These are phyloP conservation scores for Ophiostoma australiae DNA, from an alignment of 2,329 filamentous ascomycete genomes.

Conservation along the genomic window DNA sequence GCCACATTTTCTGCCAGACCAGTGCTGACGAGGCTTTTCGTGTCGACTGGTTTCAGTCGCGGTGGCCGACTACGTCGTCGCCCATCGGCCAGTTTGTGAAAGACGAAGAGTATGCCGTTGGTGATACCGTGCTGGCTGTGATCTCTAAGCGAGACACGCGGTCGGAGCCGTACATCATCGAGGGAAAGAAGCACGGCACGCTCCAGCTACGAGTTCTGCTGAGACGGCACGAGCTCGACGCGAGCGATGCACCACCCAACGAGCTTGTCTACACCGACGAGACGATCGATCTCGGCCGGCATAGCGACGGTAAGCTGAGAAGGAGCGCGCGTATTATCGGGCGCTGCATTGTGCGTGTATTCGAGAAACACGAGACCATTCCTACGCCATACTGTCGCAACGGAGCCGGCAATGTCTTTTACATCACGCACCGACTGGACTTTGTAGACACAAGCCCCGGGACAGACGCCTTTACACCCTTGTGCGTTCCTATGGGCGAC, in stretches of 20 bases:
- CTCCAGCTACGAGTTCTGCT: slow-evolving; percentile 48
- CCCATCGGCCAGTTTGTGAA: slow-evolving; percentile 7
- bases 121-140: slow-evolving; percentile 56
- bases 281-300: slow-evolving; percentile 36
- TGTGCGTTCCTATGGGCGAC: neutral
- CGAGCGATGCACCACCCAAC: slow-evolving; percentile 43
- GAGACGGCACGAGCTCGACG: slow-evolving; percentile 42
- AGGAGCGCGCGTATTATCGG: slow-evolving; percentile 43
- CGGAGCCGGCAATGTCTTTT: slow-evolving; percentile 64
- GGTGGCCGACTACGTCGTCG: neutral
- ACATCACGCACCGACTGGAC: slow-evolving; percentile 42
- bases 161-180: slow-evolving; percentile 59
- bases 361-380: slow-evolving; percentile 43
- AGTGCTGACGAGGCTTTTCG: slow-evolving; percentile 18
- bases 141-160: slow-evolving; percentile 33
- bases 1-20: slow-evolving; percentile 51
- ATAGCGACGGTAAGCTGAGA: slow-evolving; percentile 13
- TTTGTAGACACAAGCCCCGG: neutral
- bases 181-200: slow-evolving; percentile 34
- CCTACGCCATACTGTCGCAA: slow-evolving; percentile 59
- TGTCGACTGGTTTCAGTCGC: neutral
- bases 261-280: slow-evolving; percentile 55
- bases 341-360: slow-evolving; percentile 57
- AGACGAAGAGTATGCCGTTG: slow-evolving; percentile 39
- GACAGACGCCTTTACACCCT: neutral